These are phyloP conservation scores for Metarhizium rileyi DNA, from an alignment of 2,329 filamentous ascomycete species.

Conservation along the genomic window DNA sequence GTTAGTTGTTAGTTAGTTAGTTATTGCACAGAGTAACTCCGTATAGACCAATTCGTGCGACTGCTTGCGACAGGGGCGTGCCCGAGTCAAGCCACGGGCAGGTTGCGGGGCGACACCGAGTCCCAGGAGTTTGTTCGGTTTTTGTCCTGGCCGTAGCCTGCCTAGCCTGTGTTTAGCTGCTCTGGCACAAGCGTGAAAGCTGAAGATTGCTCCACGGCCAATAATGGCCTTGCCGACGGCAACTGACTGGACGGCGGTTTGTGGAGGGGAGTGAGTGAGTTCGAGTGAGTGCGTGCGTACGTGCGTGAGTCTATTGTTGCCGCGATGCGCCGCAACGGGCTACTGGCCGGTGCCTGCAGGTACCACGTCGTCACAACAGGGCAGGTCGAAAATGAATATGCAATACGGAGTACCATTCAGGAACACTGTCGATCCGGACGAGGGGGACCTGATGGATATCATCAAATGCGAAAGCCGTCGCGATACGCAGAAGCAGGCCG, in stretches of 20 bases:
- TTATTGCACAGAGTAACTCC: too few relatives aligned
- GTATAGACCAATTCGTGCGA: background rate
- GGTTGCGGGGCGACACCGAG: background rate
- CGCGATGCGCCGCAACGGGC: conserved; percentile 4
- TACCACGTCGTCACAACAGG: conserved; percentile 5
- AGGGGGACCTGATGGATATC: background rate
- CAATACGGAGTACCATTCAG: background rate
- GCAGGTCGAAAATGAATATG: background rate
- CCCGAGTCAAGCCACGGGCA: conserved; percentile 5
- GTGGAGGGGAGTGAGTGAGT: background rate
- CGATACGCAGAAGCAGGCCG: background rate
- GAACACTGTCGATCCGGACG: conserved; percentile 4
- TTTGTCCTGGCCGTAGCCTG: too few relatives aligned
- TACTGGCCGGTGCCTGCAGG: conserved; percentile 8
- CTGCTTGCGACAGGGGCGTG: conserved; percentile 5
- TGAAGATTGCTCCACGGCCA: too few relatives aligned
- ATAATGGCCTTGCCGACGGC: background rate
- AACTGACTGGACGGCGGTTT: background rate
- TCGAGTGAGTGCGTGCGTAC: background rate
- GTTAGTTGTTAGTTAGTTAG: too few relatives aligned
- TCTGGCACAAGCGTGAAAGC: background rate
- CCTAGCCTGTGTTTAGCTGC: background rate
- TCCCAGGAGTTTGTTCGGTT: background rate
- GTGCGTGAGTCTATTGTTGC: background rate
- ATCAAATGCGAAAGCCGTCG: background rate